A percentile compares a stretch with the other conserved stretches of the same genome.
These are phyloP conservation scores for Penicillium coffeae DNA, from an alignment of 495 filamentous ascomycete species.

Conservation along the genomic window DNA sequence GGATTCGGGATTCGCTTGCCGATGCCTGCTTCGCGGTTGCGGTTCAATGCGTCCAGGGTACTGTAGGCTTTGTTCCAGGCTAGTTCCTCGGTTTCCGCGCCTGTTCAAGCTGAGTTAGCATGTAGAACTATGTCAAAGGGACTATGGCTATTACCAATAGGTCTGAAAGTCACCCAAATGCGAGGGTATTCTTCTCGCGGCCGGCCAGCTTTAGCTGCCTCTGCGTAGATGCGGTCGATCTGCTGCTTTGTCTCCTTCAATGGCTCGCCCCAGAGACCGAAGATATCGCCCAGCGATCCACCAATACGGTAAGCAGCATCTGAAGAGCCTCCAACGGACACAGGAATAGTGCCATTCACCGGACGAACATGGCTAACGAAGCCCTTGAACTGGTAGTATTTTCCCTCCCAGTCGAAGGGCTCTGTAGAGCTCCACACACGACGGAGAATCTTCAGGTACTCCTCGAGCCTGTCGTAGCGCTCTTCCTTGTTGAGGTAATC, in stretches of 20 bases:
- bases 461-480: conserved; percentile 49
- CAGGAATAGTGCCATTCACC: conserved; percentile 43
- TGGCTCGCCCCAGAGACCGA: conserved; percentile 55
- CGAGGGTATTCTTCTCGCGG: conserved; percentile 36
- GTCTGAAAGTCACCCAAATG: conserved; percentile 55
- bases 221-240: conserved; percentile 51
- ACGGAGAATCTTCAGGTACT: conserved; percentile 51
- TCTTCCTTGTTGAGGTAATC: conserved; percentile 52
- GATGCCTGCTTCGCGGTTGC: conserved; percentile 27
- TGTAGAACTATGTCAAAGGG: background rate
- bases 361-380: conserved; percentile 49
- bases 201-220: conserved; percentile 41
- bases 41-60: conserved; percentile 39
- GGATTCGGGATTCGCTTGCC: conserved; percentile 26
- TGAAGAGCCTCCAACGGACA: conserved; percentile 51
- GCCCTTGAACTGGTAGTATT: conserved; percentile 49
- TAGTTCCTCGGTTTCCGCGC: conserved; percentile 50
- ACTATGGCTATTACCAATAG: conserved; percentile 28
- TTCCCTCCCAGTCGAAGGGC: conserved; percentile 51
- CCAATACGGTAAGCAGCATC: conserved; percentile 52
- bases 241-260: conserved; percentile 53
- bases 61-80: conserved; percentile 51
- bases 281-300: conserved; percentile 50
- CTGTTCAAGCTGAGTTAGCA: background rate
- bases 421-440: conserved; percentile 49